Conservation (phyloP, 345 rosid genomes). For the Aegle marmelos region DNA sequence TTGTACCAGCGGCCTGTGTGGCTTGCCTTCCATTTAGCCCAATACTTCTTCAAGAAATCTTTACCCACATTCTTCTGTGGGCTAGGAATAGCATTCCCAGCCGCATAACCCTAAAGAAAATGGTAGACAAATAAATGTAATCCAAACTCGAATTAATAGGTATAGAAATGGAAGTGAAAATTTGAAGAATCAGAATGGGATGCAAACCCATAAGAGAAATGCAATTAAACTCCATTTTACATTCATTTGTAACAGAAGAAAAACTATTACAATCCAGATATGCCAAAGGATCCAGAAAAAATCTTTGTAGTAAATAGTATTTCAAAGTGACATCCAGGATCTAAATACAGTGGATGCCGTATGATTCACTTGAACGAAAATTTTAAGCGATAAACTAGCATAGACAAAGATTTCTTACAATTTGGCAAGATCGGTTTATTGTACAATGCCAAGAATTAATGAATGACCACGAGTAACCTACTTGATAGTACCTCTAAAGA, state of each 20-base stretch:
- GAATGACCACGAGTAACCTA: background rate
- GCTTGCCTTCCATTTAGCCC: slow-evolving; percentile 91
- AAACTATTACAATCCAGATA: background rate
- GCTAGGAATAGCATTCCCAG: slow-evolving; percentile 88
- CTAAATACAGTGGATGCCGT: background rate
- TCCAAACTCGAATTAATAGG: background rate
- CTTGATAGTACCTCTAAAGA: slow-evolving; percentile 72
- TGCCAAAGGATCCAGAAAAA: background rate
- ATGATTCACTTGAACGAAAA: background rate
- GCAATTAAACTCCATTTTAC: background rate
- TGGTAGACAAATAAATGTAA: slow-evolving; percentile 8
- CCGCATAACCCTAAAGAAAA: slow-evolving; percentile 77
- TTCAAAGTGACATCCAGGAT: background rate
- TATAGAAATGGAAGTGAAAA: background rate
- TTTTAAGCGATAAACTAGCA: background rate
- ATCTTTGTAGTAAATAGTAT: background rate
- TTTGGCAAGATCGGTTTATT: background rate
- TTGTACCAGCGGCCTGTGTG: slow-evolving; percentile 77
- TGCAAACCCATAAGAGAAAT: background rate
- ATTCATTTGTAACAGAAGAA: background rate
- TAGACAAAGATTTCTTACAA: background rate
- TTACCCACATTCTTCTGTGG: slow-evolving; percentile 88
- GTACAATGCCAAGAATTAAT: background rate
- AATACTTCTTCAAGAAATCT: slow-evolving; percentile 71
- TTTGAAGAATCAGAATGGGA: background rate